Evolutionary conservation across 192 early-diverging fungal genomes (phyloP).

Genomic region (Backusella morwellensis): DNA sequence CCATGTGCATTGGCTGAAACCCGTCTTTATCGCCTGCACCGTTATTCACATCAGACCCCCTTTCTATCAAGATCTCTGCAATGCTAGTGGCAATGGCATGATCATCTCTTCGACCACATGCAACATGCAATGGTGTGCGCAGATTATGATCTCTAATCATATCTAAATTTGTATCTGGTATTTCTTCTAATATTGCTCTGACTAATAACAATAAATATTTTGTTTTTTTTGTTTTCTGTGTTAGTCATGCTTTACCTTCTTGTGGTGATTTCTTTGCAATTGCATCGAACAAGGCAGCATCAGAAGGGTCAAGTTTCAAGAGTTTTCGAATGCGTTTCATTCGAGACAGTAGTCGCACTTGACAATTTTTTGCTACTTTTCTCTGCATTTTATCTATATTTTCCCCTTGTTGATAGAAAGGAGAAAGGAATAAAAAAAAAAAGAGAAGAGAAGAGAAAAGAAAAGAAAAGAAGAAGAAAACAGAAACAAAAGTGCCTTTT

Average conservation of each 20-base stretch:
- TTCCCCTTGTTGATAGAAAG: too few relatives aligned
- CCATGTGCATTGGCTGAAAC: slow-evolving; percentile 34
- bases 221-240: neutral
- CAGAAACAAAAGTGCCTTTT: too few relatives aligned
- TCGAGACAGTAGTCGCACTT: neutral
- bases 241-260: slow-evolving; percentile 1
- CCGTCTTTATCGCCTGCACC: slow-evolving; percentile 35
- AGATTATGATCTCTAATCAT: slow-evolving; percentile 33
- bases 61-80: slow-evolving; percentile 26
- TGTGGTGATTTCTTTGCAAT: slow-evolving; percentile 11
- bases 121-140: slow-evolving; percentile 36
- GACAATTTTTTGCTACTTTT: neutral
- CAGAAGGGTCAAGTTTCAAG: slow-evolving; percentile 15
- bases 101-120: slow-evolving; percentile 30
- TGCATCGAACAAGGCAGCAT: slow-evolving; percentile 16
- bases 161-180: slow-evolving; percentile 22
- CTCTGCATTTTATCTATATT: too few relatives aligned
- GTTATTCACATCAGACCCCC: slow-evolving; percentile 36
- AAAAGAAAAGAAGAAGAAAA: too few relatives aligned
- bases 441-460: too few relatives aligned
- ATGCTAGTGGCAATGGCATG: slow-evolving; percentile 22
- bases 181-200: neutral
- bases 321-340: neutral
- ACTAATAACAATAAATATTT: slow-evolving; percentile 10
- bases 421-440: too few relatives aligned